Evolutionary conservation across 495 filamentous ascomycete species (phyloP), one percentile per base, ranked within the genome.

Genomic region (Hamigera avellanea): DNA sequence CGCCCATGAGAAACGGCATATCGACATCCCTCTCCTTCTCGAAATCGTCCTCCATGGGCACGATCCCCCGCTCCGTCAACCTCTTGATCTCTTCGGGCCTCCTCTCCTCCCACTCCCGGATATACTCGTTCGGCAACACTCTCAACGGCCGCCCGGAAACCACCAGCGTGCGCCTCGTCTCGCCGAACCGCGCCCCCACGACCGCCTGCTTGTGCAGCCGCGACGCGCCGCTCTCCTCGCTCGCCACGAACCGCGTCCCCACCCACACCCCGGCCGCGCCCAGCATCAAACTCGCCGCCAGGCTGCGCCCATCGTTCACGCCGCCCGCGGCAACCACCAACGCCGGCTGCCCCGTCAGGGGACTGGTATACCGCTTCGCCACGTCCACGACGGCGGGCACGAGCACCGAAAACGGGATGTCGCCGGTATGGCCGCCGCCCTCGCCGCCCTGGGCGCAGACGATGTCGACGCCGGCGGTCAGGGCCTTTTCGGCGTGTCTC

Each of bases 1-100:
- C 84, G n/a, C 86, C 86, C 86, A 95, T 95, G 44, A 95, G 45
- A 57, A 85, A 87, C 19, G 86, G 86, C 38, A 79, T 65, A 50
- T 93, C 85, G 26, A 91, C 61, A 41, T 91, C 84, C 36, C 73
- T 74, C 4, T 80, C 82, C 28, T 73, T 61, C 30, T 89, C 81
- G 54, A 93, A 56, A 59, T 94, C 86, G 52, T 80, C 64, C 62
- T 79, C 72, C 49, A 93, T 61, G 1, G 86, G 86, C 43, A 91
- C 80, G 19, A 91, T 53, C 2, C 86, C 86, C 48, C 69, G 64
- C 19, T 70, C 72, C 31, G 77, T 84, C 66, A 93, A 63, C 53
- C 71, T 64, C 51, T 70, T 70, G 35, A 93, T 80, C 55, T 79
- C 76, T 35, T 76, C 62, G n/a, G 81, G 81, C 41, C 64, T 52